phyloP scores from a whole-genome alignment of 306 rosid species.

The Heteromeles arbutifolia region DNA sequence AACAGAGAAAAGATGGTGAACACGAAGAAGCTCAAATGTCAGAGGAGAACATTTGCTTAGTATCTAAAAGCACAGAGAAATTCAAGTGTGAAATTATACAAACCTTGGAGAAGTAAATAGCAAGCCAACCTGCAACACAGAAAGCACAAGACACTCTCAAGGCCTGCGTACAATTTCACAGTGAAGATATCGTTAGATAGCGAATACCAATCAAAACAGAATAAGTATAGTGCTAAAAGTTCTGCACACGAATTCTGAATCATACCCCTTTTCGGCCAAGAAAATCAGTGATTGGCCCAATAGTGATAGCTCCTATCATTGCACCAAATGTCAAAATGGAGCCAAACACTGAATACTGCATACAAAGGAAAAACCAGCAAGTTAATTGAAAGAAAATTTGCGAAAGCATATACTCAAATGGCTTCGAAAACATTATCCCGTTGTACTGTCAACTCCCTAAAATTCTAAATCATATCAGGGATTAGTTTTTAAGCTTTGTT shows the following conservation, averaged over 20 bases:
- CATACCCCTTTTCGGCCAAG: slow-evolving; percentile 83
- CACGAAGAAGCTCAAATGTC: slow-evolving; percentile 6
- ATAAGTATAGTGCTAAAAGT: not conserved
- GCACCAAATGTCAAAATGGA: slow-evolving; percentile 94
- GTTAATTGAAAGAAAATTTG: not conserved
- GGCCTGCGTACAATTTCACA: slow-evolving; percentile 49
- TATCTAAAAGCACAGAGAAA: slow-evolving; percentile 7
- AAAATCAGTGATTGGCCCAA: slow-evolving; percentile 66
- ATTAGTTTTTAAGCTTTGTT: not conserved
- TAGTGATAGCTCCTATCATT: slow-evolving; percentile 91
- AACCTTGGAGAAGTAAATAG: slow-evolving; percentile 78
- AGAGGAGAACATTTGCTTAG: not conserved
- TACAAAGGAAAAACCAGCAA: not conserved
- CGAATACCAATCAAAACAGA: slow-evolving; percentile 2
- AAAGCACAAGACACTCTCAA: slow-evolving; percentile 71
- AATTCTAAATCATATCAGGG: not conserved
- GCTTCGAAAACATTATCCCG: not conserved
- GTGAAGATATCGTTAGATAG: not conserved
- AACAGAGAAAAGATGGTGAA: slow-evolving; percentile 9
- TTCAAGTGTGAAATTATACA: not conserved
- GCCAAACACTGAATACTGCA: slow-evolving; percentile 84
- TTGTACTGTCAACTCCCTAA: not conserved
- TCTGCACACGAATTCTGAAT: not conserved
- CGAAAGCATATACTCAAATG: not conserved
- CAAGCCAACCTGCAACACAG: slow-evolving; percentile 78